Evolutionary conservation across 768 basidiomycete species (phyloP).

Genomic region (Lepiota subincarnata): DNA sequence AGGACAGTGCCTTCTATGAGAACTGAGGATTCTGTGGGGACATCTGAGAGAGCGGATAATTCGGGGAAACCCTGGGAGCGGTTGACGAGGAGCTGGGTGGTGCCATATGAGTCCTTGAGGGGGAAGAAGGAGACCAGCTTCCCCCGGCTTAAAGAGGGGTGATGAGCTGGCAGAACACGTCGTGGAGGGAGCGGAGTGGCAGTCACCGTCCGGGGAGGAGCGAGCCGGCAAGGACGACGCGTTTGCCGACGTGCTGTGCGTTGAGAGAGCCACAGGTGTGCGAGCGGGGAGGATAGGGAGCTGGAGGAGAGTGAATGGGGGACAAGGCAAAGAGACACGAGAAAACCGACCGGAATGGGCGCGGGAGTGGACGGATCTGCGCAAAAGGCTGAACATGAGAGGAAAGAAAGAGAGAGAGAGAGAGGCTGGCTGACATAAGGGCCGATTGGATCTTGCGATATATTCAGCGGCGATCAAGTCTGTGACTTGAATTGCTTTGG

Average conservation of each 20-base stretch:
- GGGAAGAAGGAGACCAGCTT: conserved; percentile 81
- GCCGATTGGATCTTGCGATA: conserved; percentile 11
- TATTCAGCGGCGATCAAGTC: conserved; percentile 34
- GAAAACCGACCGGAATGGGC: conserved; percentile 35
- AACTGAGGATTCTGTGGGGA: conserved; percentile 78
- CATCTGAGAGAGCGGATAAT: conserved; percentile 41
- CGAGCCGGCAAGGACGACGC: conserved; percentile 78
- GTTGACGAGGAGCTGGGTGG: conserved; percentile 72
- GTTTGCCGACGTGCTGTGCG: conserved; percentile 43
- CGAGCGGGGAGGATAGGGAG: conserved; percentile 56
- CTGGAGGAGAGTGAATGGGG: conserved; percentile 30
- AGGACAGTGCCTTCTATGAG: conserved; percentile 72
- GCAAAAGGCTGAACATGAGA: conserved; percentile 11
- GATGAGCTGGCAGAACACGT: conserved; percentile 29
- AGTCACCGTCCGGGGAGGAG: conserved; percentile 77
- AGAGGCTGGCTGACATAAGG: conserved; percentile 10
- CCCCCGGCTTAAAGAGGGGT: conserved; percentile 52
- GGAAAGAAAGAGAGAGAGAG: conserved; percentile 11
- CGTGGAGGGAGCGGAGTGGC: conserved; percentile 28
- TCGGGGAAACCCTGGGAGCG: conserved; percentile 29
- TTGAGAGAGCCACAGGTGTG: conserved; percentile 63
- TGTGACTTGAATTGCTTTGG: conserved; percentile 24
- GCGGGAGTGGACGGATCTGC: conserved; percentile 7
- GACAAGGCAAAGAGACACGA: conserved; percentile 13
- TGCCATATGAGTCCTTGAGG: conserved; percentile 74